Base-by-base conservation (phyloP, 768 basidiomycete species). In the Stropharia rugosoannulata region DNA sequence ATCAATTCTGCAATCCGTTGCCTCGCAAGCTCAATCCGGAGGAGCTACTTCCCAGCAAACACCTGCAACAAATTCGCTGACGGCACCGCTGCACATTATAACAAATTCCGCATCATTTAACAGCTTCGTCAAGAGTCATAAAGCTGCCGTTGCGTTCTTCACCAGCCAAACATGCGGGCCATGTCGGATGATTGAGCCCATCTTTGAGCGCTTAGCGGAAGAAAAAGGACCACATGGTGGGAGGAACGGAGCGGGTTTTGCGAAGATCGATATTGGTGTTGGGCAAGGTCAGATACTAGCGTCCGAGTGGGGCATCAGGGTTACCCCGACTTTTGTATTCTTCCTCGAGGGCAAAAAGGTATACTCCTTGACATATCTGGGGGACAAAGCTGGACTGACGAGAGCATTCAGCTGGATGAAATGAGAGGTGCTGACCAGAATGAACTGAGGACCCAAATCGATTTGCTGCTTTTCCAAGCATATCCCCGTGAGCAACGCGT, bases 301-400 rank as follows among this genome's bases (percentile, higher is more conserved):
- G 0, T 57, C 69, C 1, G 75, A 85, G 67, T 89, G 81, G 73
- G 76, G 80, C 12, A 82, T 97, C 1, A 70, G 79, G 13, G 93
- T 80, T 15, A 96, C 92, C 2, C 95, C 95, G 5, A 95, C 93
- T 0, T 96, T 98, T 64, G 73, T 90, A 39, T 95, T 97, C 73
- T 98, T 93, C 74, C 69, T 86, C 57, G 79, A 90, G 56, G 91
- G 87, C 1, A 75, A 80, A 49, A 85, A 89, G 83, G 89, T 89
- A 40, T 43, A 22, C 5, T 44, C 46, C 9, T 55, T 15, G 29
- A 22, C 36, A 19, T 53, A 56, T 46, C 41, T 19, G 22, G 4
- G 22, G 4, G 22, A 18, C 1, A 41, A 22, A 38, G 41, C 35
- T 46, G 45, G 37, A 48, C 42, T 42, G 32, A 15, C 51, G 16